These are phyloP conservation scores for Chrysoporthe deuterocubensis DNA, from an alignment of 2,329 filamentous ascomycete species.

Conservation along the genomic window DNA sequence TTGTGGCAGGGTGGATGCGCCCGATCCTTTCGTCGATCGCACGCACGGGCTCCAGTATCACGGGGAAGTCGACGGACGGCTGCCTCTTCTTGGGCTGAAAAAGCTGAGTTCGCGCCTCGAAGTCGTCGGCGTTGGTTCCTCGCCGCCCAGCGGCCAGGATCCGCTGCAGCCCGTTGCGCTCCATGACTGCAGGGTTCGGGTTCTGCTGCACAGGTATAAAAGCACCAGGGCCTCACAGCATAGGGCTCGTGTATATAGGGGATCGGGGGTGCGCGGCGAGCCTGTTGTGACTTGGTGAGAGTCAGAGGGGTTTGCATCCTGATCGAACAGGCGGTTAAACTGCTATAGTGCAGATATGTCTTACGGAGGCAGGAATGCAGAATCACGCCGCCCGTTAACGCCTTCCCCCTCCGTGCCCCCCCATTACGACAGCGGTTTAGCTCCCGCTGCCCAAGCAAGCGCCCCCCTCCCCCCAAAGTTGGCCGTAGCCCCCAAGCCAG, in stretches of 20 bases:
- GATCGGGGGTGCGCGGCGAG: no score
- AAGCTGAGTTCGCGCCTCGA: not conserved
- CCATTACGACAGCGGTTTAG: not conserved
- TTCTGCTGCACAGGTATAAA: not conserved
- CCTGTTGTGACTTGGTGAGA: no score
- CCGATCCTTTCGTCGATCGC: constrained; percentile 10
- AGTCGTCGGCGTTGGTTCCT: not conserved
- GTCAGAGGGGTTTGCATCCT: no score
- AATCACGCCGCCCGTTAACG: not conserved
- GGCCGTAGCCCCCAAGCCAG: no score
- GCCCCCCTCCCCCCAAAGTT: no score
- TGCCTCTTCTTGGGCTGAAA: not conserved
- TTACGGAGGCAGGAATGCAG: no score
- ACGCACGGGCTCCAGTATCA: not conserved
- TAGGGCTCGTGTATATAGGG: no score
- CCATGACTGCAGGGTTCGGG: not conserved
- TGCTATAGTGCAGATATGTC: no score
- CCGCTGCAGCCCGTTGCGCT: not conserved
- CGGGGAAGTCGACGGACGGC: not conserved
- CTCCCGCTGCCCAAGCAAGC: not conserved
- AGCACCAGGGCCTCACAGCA: no score
- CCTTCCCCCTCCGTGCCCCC: not conserved
- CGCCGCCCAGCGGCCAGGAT: not conserved
- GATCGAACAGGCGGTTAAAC: no score
- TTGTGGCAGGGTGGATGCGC: constrained; percentile 7